phyloP scores from a whole-genome alignment of 202 grass and related monocot species.

The Setaria viridis region DNA sequence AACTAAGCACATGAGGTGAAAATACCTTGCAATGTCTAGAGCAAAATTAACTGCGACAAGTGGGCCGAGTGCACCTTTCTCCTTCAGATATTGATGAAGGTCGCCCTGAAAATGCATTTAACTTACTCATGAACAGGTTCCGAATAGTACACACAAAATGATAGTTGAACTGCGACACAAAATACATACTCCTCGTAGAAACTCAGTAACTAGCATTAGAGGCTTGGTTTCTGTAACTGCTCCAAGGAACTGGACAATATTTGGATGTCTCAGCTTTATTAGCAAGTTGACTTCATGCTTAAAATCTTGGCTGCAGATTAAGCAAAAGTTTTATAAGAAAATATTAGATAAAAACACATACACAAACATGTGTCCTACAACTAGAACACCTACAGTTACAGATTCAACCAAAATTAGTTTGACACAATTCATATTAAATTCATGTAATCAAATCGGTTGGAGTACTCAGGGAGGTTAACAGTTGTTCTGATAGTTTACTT shows the following conservation, averaged over 20 bases:
- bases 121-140: slow-evolving; percentile 13
- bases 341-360: background rate
- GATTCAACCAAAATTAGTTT: background rate
- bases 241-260: slow-evolving; percentile 99
- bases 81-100: slow-evolving; percentile 99
- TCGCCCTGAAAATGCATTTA: slow-evolving; percentile 73
- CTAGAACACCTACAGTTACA: slow-evolving; percentile 5
- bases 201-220: slow-evolving; percentile 96
- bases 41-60: slow-evolving; percentile 84
- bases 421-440: slow-evolving; percentile 3
- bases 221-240: slow-evolving; percentile 97
- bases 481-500: slow-evolving; percentile 45
- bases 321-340: slow-evolving; percentile 17
- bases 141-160: slow-evolving; percentile 3
- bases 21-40: slow-evolving; percentile 95
- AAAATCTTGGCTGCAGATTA: slow-evolving; percentile 91
- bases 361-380: slow-evolving; percentile 9
- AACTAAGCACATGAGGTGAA: slow-evolving; percentile 26
- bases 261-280: slow-evolving; percentile 98
- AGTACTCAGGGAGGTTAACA: background rate
- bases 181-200: slow-evolving; percentile 81
- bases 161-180: slow-evolving; percentile 19
- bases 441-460: slow-evolving; percentile 1
- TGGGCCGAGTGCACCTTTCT: slow-evolving; percentile 78
- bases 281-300: slow-evolving; percentile 98